Base-by-base conservation (phyloP, 192 early-diverging fungal species). In the Lunasporangiospora selenospora region DNA sequence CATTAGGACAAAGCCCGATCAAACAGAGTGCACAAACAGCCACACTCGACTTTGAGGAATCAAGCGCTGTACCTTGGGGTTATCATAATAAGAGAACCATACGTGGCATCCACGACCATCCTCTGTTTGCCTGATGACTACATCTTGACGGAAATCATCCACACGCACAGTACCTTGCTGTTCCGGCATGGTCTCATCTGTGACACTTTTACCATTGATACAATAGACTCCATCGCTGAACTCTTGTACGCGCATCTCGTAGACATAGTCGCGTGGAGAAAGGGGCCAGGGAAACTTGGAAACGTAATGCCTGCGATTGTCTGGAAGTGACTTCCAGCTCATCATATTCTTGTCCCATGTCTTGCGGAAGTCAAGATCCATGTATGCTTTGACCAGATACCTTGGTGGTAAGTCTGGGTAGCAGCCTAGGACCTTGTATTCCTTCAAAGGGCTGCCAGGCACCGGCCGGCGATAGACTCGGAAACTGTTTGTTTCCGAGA, bases 271-370 rank as follows among this genome's bases (percentile, higher is more conserved):
- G 18, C 82, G 67, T 27, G 76, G 76, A 18, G 39, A 62, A 8
- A 81, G 24, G 9, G 82, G 82, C 75, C 80, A 84, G 8, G 82
- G 82, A n/a, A 77, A 81, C 27, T 71, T 62, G 6, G 53, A 58
- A n/a, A 27, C 43, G 52, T 56, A 81, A 27, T 67, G 65, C 38
- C 77, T 44, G 16, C 57, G 58, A 38, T 65, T 38, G 53, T 75
- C 70, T 4, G 58, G 56, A 4, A 83, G 60, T 6, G 66, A 55
- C 36, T 53, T 50, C 47, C 58, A 80, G 16, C 50, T 42, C n/a
- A 80, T 58, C 82, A 84, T 84, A 32, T 81, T 80, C 3, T 62
- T 45, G 48, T 81, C 82, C 80, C 80, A 81, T 24, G 46, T 64
- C 45, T 77, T 79, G 39, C 82, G 78, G 56, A 70, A 80, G 32